phyloP scores from a whole-genome alignment of 768 basidiomycete genomes.

The Punctularia strigosozonata region DNA sequence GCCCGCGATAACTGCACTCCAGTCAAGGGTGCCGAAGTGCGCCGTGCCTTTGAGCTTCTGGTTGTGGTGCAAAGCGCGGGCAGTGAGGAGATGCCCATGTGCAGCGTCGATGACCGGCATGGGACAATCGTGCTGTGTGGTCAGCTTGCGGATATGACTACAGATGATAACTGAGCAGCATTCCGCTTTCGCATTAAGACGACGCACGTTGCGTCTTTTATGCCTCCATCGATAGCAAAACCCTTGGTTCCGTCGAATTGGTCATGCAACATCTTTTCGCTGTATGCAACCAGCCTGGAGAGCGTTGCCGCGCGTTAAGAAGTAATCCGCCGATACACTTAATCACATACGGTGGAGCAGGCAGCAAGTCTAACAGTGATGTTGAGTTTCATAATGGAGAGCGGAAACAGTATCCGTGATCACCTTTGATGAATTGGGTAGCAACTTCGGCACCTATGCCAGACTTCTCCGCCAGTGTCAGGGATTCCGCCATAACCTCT shows the following conservation, averaged over 20 bases:
- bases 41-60: conserved; percentile 32
- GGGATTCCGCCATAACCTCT: conserved; percentile 73
- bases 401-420: no score
- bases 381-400: no score
- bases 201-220: conserved; percentile 67
- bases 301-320: no score
- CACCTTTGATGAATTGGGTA: conserved; percentile 48
- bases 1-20: conserved; percentile 74
- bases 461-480: conserved; percentile 75
- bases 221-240: conserved; percentile 76
- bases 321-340: no score
- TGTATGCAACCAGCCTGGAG: conserved; percentile 42
- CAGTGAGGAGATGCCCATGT: conserved; percentile 68
- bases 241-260: conserved; percentile 64
- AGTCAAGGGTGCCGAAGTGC: conserved; percentile 57
- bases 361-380: conserved; percentile 5
- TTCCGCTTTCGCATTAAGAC: neutral
- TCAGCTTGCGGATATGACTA: conserved; percentile 61
- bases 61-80: conserved; percentile 55
- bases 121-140: conserved; percentile 50
- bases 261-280: conserved; percentile 60
- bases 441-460: conserved; percentile 62
- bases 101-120: conserved; percentile 66
- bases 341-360: conserved; percentile 10
- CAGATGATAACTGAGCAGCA: conserved; percentile 3